A percentile compares a stretch with the other conserved stretches of the same genome.
These are phyloP conservation scores for Talaromyces islandicus DNA, from an alignment of 2,329 filamentous ascomycete species.

Conservation along the genomic window DNA sequence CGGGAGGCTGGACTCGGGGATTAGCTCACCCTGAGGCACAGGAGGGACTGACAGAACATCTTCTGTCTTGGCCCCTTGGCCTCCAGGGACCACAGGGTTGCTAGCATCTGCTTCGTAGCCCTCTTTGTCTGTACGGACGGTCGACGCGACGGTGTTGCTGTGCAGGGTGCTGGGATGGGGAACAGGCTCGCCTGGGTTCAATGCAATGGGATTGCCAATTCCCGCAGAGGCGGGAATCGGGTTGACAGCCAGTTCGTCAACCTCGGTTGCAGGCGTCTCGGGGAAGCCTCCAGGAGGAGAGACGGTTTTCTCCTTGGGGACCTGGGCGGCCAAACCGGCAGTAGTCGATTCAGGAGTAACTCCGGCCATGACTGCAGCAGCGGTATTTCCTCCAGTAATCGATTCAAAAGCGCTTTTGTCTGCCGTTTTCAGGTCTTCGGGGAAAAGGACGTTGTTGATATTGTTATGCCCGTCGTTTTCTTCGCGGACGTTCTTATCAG, in stretches of 20 bases:
- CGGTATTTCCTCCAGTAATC: constrained; percentile 9
- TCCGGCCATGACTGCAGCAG: constrained; percentile 46
- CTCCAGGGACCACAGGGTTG: constrained; percentile 39
- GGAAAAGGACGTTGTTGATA: constrained; percentile 84
- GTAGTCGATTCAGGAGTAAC: constrained; percentile 67
- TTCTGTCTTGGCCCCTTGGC: constrained; percentile 37
- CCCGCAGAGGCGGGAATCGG: constrained; percentile 55
- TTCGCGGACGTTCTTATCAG: constrained; percentile 71
- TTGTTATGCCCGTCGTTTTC: constrained; percentile 79
- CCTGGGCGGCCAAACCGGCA: constrained; percentile 43
- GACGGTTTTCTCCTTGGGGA: constrained; percentile 24
- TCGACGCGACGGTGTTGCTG: constrained; percentile 64
- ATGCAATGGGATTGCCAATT: constrained; percentile 69
- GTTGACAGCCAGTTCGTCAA: constrained; percentile 43
- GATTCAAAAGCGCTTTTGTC: constrained; percentile 12
- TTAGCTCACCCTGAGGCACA: constrained; percentile 54
- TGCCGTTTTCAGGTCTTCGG: constrained; percentile 57
- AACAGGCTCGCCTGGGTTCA: constrained; percentile 74
- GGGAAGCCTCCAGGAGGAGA: constrained; percentile 65
- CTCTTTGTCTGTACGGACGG: constrained; percentile 64
- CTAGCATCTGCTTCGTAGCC: constrained; percentile 75
- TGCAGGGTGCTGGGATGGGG: constrained; percentile 61
- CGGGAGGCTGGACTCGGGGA: constrained; percentile 77
- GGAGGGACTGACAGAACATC: constrained; percentile 47
- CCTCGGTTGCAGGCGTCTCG: constrained; percentile 57